phyloP scores from a whole-genome alignment of 805 yeast species.

The Huiozyma sinensis region DNA sequence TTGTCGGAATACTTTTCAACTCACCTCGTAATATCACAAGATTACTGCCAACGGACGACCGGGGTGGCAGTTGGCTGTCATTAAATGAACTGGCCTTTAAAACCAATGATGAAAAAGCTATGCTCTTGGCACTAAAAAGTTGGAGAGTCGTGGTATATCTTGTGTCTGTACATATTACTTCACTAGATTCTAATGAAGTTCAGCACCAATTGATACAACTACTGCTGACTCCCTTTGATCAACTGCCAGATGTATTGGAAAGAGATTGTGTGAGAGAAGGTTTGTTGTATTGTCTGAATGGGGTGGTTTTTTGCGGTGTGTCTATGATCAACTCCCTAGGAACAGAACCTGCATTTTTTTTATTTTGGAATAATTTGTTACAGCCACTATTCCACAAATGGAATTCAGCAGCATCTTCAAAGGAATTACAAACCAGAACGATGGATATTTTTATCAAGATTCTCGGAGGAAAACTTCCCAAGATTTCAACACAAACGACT shows the following conservation, averaged over 20 bases:
- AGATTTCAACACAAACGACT: too few species aligned
- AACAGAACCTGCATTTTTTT: slow-evolving; percentile 2
- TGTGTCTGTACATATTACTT: slow-evolving; percentile 6
- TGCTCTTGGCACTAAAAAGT: slow-evolving; percentile 15
- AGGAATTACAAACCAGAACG: slow-evolving; percentile 2
- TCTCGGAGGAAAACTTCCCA: not conserved
- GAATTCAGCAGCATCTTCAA: too few species aligned
- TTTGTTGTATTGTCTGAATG: slow-evolving; percentile 11
- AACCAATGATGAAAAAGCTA: slow-evolving; percentile 4
- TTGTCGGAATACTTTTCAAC: slow-evolving; percentile 19
- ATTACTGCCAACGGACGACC: slow-evolving; percentile 2
- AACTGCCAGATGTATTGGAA: too few species aligned
- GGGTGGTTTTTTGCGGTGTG: slow-evolving; percentile 10
- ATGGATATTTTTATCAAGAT: not conserved
- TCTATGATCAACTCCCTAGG: slow-evolving; percentile 1
- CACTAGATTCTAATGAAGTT: not conserved
- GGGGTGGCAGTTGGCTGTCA: slow-evolving; percentile 12
- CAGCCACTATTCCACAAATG: slow-evolving; percentile 8
- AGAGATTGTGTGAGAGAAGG: slow-evolving; percentile 6
- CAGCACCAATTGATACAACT: slow-evolving; percentile 1
- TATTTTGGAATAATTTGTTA: slow-evolving; percentile 11
- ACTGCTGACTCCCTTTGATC: slow-evolving; percentile 11
- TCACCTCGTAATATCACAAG: slow-evolving; percentile 4
- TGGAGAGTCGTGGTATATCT: slow-evolving; percentile 22
- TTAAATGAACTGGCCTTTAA: slow-evolving; percentile 13